These are phyloP conservation scores for Psidium guajava DNA, from an alignment of 345 rosid genomes.

Conservation along the genomic window DNA sequence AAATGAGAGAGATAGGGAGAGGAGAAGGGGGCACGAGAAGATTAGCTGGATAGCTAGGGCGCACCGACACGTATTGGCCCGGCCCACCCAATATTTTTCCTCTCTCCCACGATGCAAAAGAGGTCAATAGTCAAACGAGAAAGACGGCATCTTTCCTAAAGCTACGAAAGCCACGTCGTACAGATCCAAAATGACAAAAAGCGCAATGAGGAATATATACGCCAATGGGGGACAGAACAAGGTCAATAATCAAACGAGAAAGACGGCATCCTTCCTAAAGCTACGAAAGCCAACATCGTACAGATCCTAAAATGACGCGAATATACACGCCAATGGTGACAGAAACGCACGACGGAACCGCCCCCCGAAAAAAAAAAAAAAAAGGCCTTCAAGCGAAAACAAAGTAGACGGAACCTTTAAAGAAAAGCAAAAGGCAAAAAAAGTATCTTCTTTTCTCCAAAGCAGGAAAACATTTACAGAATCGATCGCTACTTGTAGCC, in stretches of 20 bases:
- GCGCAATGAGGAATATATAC: not conserved
- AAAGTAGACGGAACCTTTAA: not conserved
- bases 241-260: not conserved
- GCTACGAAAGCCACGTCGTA: not conserved
- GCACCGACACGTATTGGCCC: no score
- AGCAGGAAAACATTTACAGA: not conserved
- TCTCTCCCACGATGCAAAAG: not conserved
- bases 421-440: not conserved
- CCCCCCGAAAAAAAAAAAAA: not conserved
- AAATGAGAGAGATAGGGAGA: no score
- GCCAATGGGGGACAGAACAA: not conserved
- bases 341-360: not conserved
- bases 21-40: no score
- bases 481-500: slow-evolving; percentile 30
- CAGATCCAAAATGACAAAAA: not conserved
- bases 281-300: not conserved
- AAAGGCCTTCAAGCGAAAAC: not conserved
- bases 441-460: not conserved
- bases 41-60: no score
- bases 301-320: not conserved
- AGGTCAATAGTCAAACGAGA: not conserved
- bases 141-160: not conserved
- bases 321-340: not conserved
- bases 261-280: not conserved
- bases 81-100: no score